Base-by-base conservation (phyloP, 306 rosid genomes). In the Crotalaria pallida region DNA sequence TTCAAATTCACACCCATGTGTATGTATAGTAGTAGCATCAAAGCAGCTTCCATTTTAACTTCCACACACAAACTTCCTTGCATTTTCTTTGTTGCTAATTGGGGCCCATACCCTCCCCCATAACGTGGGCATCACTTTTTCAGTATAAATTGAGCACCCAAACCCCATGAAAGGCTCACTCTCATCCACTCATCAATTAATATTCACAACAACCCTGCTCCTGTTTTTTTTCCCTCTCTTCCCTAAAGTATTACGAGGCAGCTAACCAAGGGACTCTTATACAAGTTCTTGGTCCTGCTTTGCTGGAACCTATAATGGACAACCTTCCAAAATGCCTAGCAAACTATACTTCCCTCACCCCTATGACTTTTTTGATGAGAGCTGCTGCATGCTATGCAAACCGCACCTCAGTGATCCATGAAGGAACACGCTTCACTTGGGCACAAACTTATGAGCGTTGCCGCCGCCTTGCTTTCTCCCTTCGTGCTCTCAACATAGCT, bases 381-480 rank as follows among this genome's bases (percentile, higher is more conserved):
- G 98, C 98, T 3, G 81, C 94, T 23, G 22, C 84, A 0, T 81
- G 58, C 36, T 93, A 90, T 45, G 71, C 97, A 3, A 63, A 85
- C 67, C 84, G 88, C 1, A 40, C 86, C 45, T 93, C 98, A 0
- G 3, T 93, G 1, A 75, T 93, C 71, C 81, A 80, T 7, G 92
- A 87, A 17, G 74, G 77, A n/a, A 78, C 88, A 21, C 60, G 81
- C 7, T 93, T 93, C 83, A 93, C 94, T 0, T 93, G 98, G 98
- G 19, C 64, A 23, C 90, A 88, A 16, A 93, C 98, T 16, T 84
- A 81, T 36, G 68, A 88, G 0, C 97, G 98, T 2, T 93, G 98
- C 52, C 69, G 82, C 55, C 88, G 94, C 33, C 94, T 93, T 4
- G 98, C 98, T 23, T 88, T 77, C 76, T 81, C 96, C n/a, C 97